Base-by-base conservation (phyloP, 192 early-diverging fungal species). In the Coemansia sp. region DNA sequence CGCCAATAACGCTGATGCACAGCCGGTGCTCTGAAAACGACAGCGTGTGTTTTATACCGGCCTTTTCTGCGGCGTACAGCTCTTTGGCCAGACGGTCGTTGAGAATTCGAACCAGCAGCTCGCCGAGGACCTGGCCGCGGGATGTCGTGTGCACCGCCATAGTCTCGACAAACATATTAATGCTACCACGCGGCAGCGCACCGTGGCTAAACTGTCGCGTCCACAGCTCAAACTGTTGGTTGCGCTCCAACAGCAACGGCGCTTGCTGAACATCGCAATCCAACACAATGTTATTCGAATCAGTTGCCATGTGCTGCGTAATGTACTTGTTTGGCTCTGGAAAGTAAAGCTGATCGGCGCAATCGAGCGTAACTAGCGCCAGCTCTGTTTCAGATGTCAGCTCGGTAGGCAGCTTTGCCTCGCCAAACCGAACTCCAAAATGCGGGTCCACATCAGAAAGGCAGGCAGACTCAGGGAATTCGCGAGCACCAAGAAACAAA, bases 381-480 rank as follows among this genome's bases (percentile, higher is more conserved):
- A 26, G 2, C 26, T 51, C 48, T 0, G 51, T 20, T 17, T 22
- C 36, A 0, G 64, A 56, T 23, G 52, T 54, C 25, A 54, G 52
- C 8, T 49, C 36, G 9, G 9, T 19, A 5, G 60, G 65, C 65
- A 50, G 88, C 72, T 28, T 75, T 28, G 31, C 47, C 31, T 61
- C 47, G 5, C 47, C 64, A 65, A 94, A 95, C 48, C 91, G 86
- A 1, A 90, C 89, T 1, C 85, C 88, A 63, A 95, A 94, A 83
- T 88, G 36, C 44, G 91, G 91, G 46, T 85, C 87, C 37, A 75
- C 28, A 4, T 68, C 47, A 28, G 42, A 5, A 5, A 46, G 42
- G 12, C 14, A 12, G n/a, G 12, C 42, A 12, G 42, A 4, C 0
- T 71, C 48, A 4, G 31, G 40, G 57, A 64, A 57, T n/a, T 37